Evolutionary conservation across 345 rosid species (phyloP).

Genomic region (Corymbia maculata): DNA sequence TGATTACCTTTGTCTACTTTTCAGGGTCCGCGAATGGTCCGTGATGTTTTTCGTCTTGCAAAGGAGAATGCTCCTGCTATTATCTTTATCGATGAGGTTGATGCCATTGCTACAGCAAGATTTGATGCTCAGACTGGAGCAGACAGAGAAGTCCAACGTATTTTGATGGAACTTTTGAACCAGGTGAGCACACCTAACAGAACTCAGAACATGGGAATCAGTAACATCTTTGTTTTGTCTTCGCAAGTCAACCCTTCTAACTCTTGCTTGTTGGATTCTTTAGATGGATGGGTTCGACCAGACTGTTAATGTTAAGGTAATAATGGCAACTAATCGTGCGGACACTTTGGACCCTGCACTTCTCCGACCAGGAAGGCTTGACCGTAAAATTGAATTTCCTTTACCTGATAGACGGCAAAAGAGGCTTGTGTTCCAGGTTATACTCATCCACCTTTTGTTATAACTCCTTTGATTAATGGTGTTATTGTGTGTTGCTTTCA

Average conservation of each 20-base stretch:
- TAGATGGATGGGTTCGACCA: slow-evolving; percentile 96
- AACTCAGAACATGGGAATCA: neutral
- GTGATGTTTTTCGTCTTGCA: slow-evolving; percentile 97
- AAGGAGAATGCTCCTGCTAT: slow-evolving; percentile 99
- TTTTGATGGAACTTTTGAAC: slow-evolving; percentile 92
- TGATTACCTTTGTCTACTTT: neutral
- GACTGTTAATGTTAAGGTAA: slow-evolving; percentile 94
- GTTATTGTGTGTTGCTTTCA: neutral
- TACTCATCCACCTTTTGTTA: neutral
- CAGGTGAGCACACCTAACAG: slow-evolving; percentile 33
- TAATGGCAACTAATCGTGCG: slow-evolving; percentile 95
- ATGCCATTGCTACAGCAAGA: slow-evolving; percentile 98
- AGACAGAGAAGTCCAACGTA: slow-evolving; percentile 97
- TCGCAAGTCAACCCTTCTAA: neutral
- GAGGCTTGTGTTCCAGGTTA: slow-evolving; percentile 97
- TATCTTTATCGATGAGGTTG: slow-evolving; percentile 95
- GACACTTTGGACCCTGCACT: slow-evolving; percentile 99
- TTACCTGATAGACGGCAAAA: slow-evolving; percentile 97
- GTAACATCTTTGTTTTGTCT: neutral
- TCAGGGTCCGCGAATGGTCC: slow-evolving; percentile 99
- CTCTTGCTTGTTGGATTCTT: slow-evolving; percentile 5
- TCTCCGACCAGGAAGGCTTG: slow-evolving; percentile 96
- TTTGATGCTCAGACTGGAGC: slow-evolving; percentile 99
- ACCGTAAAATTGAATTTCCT: slow-evolving; percentile 89
- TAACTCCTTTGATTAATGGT: neutral